Evolutionary conservation across 441 rosid species (phyloP).

Genomic region (Brassica balearica): DNA sequence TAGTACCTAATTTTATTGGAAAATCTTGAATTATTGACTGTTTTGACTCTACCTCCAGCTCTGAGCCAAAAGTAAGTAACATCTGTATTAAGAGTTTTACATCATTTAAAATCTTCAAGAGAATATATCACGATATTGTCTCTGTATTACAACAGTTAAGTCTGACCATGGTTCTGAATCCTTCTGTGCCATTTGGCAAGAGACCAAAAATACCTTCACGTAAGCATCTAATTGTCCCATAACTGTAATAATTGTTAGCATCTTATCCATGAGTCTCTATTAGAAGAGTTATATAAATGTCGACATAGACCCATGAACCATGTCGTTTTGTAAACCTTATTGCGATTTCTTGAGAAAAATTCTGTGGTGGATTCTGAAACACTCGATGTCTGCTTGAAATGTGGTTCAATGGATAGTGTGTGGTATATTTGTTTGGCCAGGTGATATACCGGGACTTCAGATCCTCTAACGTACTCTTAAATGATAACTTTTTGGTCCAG

Average conservation of each 20-base stretch:
- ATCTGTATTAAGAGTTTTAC: constrained; percentile 33
- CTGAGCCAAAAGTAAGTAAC: constrained; percentile 80
- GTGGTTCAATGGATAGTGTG: background rate
- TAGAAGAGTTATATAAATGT: background rate
- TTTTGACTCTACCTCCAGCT: constrained; percentile 53
- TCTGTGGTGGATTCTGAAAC: background rate
- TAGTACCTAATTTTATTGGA: constrained; percentile 97
- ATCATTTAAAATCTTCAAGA: constrained; percentile 15
- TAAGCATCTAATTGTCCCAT: constrained; percentile 18
- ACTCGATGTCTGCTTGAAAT: background rate
- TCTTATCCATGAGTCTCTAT: background rate
- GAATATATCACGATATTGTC: constrained; percentile 1
- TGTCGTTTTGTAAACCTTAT: background rate
- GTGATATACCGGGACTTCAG: constrained; percentile 88
- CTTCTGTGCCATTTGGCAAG: constrained; percentile 69
- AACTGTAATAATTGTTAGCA: background rate
- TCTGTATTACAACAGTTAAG: constrained; percentile 55
- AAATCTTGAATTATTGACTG: constrained; percentile 92
- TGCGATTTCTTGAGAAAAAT: background rate
- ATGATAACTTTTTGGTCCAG: constrained; percentile 61
- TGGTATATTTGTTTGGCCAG: constrained; percentile 43
- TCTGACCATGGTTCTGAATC: constrained; percentile 61
- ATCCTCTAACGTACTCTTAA: constrained; percentile 77
- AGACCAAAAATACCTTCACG: constrained; percentile 74
- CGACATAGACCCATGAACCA: background rate